phyloP scores from a whole-genome alignment of 176 grass and related monocot species.

The Canna indica region DNA sequence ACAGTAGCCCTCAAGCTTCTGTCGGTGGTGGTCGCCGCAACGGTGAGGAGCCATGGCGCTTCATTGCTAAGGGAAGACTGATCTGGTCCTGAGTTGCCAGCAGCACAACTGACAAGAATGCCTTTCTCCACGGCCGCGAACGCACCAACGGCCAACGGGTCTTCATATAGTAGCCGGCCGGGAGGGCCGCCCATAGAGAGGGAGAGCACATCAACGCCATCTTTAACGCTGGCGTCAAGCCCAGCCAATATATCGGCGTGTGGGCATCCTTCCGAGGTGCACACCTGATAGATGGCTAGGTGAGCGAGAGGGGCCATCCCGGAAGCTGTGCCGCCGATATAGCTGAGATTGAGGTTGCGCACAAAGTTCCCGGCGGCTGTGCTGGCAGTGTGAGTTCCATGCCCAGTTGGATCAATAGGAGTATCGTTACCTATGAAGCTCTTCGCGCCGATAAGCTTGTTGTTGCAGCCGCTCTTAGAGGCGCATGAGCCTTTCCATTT shows the following conservation, averaged over 20 bases:
- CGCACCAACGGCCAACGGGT: constrained; percentile 6
- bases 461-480: constrained; percentile 19
- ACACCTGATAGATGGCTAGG: constrained; percentile 24
- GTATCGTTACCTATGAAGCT: not conserved
- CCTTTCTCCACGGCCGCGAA: constrained; percentile 24
- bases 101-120: constrained; percentile 66
- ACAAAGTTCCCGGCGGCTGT: constrained; percentile 21
- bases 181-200: not conserved
- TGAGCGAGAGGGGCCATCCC: constrained; percentile 17
- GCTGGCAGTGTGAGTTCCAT: constrained; percentile 17
- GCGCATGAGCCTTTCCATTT: constrained; percentile 27
- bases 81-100: constrained; percentile 18
- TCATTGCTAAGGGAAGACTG: too few species aligned
- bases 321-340: not conserved
- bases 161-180: not conserved
- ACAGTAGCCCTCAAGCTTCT: too few species aligned
- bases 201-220: constrained; percentile 24
- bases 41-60: too few species aligned
- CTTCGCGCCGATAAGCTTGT: constrained; percentile 31
- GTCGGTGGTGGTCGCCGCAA: too few species aligned
- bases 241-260: not conserved
- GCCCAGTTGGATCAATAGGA: not conserved
- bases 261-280: not conserved
- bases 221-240: constrained; percentile 3
- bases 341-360: not conserved